Conservation (phyloP, 2,329 filamentous ascomycete genomes). For the Ophiostoma piceae region DNA sequence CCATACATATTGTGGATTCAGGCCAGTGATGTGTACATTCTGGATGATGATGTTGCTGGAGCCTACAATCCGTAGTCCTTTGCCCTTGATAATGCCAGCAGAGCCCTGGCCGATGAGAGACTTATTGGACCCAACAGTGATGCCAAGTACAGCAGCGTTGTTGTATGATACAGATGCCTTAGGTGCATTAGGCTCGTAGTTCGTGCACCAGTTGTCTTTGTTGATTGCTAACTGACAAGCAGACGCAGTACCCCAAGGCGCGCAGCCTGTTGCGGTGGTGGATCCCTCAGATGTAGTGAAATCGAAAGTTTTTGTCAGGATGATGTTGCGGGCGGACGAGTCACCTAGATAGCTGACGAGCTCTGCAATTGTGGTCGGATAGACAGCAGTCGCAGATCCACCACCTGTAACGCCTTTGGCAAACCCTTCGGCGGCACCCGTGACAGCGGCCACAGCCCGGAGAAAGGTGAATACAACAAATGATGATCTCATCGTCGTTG, state of each 20-base stretch:
- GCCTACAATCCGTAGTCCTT: neutral
- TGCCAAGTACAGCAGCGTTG: neutral
- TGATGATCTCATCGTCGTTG: neutral
- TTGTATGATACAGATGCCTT: slow-evolving; percentile 2
- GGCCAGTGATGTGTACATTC: neutral
- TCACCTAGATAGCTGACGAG: slow-evolving; percentile 10
- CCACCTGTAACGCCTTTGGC: slow-evolving; percentile 2
- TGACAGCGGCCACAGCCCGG: slow-evolving; percentile 1
- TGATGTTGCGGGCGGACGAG: slow-evolving; percentile 1
- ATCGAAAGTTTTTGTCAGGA: slow-evolving; percentile 5
- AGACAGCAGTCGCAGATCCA: slow-evolving; percentile 9
- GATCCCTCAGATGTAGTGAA: slow-evolving; percentile 9
- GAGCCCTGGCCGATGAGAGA: neutral
- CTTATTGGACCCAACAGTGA: neutral
- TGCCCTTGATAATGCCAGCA: slow-evolving; percentile 7
- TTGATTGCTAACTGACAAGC: slow-evolving; percentile 8
- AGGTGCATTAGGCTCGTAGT: slow-evolving; percentile 8
- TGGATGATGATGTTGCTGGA: slow-evolving; percentile 13
- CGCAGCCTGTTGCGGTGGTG: slow-evolving; percentile 2
- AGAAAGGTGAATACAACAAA: neutral
- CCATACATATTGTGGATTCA: slow-evolving; percentile 7
- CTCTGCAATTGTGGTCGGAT: neutral
- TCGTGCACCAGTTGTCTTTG: slow-evolving; percentile 12
- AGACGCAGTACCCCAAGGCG: slow-evolving; percentile 4
- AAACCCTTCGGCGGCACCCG: slow-evolving; percentile 1